Evolutionary conservation across 306 rosid genomes (phyloP).

Genomic region (Cajanus cajan): DNA sequence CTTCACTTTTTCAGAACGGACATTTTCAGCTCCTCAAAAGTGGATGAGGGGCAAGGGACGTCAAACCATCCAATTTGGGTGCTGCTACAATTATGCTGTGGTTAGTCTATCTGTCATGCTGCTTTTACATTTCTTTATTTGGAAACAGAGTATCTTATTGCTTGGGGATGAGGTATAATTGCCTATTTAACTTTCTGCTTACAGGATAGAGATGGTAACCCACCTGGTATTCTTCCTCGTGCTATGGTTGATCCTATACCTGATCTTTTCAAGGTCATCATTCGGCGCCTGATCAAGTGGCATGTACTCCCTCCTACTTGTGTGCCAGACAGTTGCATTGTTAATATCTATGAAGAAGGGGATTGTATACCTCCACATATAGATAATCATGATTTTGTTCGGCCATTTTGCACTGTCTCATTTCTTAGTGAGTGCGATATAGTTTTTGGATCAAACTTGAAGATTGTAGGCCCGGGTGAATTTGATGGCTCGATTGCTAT

Average conservation of each 20-base stretch:
- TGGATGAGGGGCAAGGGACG: slow-evolving; percentile 99
- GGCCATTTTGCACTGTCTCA: slow-evolving; percentile 96
- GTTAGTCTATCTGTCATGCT: slow-evolving; percentile 46
- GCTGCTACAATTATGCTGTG: slow-evolving; percentile 89
- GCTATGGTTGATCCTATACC: slow-evolving; percentile 77
- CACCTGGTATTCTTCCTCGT: slow-evolving; percentile 76
- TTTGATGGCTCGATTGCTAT: slow-evolving; percentile 64
- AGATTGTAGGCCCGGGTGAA: slow-evolving; percentile 64
- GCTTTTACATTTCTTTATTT: slow-evolving; percentile 21
- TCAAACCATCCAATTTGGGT: slow-evolving; percentile 87
- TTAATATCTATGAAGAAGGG: slow-evolving; percentile 90
- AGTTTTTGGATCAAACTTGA: slow-evolving; percentile 75
- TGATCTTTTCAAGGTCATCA: slow-evolving; percentile 85
- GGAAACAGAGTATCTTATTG: neutral
- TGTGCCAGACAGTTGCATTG: slow-evolving; percentile 96
- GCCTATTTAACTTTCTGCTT: slow-evolving; percentile 25
- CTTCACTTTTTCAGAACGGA: slow-evolving; percentile 64
- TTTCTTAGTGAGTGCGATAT: slow-evolving; percentile 90
- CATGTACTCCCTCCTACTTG: slow-evolving; percentile 89
- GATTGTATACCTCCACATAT: slow-evolving; percentile 97
- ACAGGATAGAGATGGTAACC: slow-evolving; percentile 91
- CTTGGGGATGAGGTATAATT: neutral
- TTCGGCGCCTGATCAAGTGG: slow-evolving; percentile 81
- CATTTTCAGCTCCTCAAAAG: slow-evolving; percentile 82
- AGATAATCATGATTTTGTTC: slow-evolving; percentile 91